Base-by-base conservation (phyloP, 1,284 basidiomycete species). In the Ustilago tritici region DNA sequence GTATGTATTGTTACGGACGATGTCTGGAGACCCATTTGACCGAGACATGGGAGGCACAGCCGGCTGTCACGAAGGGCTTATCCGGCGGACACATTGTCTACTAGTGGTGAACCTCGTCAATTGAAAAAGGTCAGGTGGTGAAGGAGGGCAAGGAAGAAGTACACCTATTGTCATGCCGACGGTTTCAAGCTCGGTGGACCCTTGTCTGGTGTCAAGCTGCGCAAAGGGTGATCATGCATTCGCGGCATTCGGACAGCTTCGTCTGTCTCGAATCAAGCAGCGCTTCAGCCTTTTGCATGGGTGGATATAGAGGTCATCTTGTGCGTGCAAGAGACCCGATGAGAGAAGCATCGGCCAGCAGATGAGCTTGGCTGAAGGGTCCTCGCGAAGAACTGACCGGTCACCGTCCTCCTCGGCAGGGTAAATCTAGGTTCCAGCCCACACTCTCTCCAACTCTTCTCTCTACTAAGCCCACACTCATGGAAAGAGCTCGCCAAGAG, bases 11-110 rank as follows among this genome's bases (percentile, higher is more conserved):
- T 15, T 8, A 23, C 31, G 49, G 49, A 50, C 31, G 31, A 4
- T 8, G 49, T 50, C 11, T 14, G 9, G n/a, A 32, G 31, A 28
- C 11, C 28, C 14, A 19, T 12, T 32, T 41, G 56, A 31, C 40
- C 40, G 56, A 41, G 40, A 57, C 40, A 47, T n/a, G 41, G 23
- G 31, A 57, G 34, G 32, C 52, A 57, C 46, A 58, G 56, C 56
- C 49, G 9, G 49, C 34, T 50, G 49, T 32, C 12, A 50, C 4
- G 49, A 32, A 50, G 23, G 7, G 11, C 11, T 19, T 28, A 8
- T 32, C 4, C 31, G 49, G 28, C 15, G 49, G 49, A 28, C 49
- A 14, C 28, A 11, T n/a, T 11, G 43, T 50, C 15, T 50, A 28
- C 49, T 28, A 50, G 49, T 28, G 49, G 31, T 11, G 49, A 32